Percentiles rank a stretch among this genome's conserved stretches.
Evolutionary conservation across 495 filamentous ascomycete genomes (phyloP).

Genomic region (Penicillium tannophilum): DNA sequence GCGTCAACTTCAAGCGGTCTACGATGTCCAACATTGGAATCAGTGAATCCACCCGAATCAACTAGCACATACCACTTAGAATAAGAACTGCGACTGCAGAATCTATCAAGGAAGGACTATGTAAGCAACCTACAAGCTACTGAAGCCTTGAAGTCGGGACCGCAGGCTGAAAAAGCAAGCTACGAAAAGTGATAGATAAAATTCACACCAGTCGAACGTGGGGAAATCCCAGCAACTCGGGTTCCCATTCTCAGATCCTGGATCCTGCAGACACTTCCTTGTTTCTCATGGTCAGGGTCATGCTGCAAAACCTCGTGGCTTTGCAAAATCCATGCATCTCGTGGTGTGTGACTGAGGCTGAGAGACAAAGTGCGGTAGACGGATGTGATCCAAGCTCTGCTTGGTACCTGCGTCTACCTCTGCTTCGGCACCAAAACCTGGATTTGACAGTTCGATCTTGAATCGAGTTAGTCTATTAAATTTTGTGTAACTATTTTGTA

Average conservation of each 20-base stretch:
- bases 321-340: conserved; percentile 1
- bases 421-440: conserved; percentile 20
- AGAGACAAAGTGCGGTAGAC: conserved; percentile 4
- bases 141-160: neutral
- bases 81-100: neutral
- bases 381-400: neutral
- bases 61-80: neutral
- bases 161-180: neutral
- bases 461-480: conserved; percentile 17
- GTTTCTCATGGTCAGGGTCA: conserved; percentile 5
- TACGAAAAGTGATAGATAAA: neutral
- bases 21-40: neutral
- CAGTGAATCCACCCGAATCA: neutral
- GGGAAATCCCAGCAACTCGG: neutral
- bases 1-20: neutral
- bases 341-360: conserved; percentile 23
- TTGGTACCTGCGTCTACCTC: conserved; percentile 30
- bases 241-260: neutral
- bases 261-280: neutral
- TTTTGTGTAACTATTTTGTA: conserved; percentile 13
- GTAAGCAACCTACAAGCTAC: neutral
- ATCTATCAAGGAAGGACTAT: neutral
- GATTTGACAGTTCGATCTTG: conserved; percentile 10
- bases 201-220: neutral
- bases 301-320: conserved; percentile 22